phyloP scores from a whole-genome alignment of 176 grass and related monocot species.

The Phoenix dactylifera region DNA sequence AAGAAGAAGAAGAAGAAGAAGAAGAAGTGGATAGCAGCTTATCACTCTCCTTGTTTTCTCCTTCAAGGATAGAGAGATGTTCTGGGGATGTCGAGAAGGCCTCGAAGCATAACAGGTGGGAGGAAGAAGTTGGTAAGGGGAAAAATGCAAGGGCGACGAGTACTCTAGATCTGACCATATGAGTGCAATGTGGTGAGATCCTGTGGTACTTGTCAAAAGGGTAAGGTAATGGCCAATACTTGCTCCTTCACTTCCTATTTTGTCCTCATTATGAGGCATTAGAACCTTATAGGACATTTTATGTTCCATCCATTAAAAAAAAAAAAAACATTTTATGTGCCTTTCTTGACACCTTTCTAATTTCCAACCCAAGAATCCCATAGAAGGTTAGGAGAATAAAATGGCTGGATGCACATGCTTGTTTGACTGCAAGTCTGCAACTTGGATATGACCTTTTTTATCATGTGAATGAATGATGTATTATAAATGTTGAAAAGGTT shows the following conservation, averaged over 20 bases:
- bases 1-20: conserved; percentile 10
- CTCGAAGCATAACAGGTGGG: background rate
- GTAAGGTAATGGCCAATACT: background rate
- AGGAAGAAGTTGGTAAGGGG: background rate
- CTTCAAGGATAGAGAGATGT: background rate
- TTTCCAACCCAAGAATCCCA: conserved; percentile 3
- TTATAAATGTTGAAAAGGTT: conserved; percentile 9
- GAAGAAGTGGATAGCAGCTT: conserved; percentile 5
- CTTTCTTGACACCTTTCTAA: conserved; percentile 1
- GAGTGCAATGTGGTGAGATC: conserved; percentile 20
- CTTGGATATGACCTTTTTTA: background rate
- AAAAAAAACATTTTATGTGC: background rate
- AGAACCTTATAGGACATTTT: background rate
- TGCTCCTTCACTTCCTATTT: background rate
- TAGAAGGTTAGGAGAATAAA: conserved; percentile 3
- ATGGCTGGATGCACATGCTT: too few relatives aligned
- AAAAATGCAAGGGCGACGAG: background rate
- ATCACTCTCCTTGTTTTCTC: conserved; percentile 18
- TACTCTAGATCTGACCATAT: conserved; percentile 12
- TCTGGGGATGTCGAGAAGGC: background rate
- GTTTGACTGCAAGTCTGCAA: conserved; percentile 1
- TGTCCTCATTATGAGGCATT: background rate
- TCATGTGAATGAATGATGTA: too few relatives aligned
- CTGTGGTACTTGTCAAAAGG: conserved; percentile 7
- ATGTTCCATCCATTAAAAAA: background rate